Evolutionary conservation across 2,329 filamentous ascomycete genomes (phyloP).

Genomic region (Westerdykella aurantiaca): DNA sequence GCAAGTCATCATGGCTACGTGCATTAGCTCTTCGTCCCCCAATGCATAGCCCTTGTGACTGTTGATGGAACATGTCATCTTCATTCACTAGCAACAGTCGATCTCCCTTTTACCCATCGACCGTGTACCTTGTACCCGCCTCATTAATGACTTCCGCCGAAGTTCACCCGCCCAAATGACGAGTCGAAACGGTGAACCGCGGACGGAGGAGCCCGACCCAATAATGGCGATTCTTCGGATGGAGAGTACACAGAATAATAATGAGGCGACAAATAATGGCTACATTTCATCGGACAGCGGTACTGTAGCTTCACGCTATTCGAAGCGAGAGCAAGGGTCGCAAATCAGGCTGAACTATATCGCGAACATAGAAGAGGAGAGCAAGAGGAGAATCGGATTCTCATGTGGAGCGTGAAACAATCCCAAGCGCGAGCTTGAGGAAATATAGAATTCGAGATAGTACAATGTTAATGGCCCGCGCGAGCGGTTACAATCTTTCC

Average conservation of each 20-base stretch:
- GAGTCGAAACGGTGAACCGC: neutral
- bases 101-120: conserved; percentile 15
- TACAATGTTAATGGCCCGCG: conserved; percentile 26
- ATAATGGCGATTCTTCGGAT: too few relatives aligned
- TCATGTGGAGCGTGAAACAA: too few relatives aligned
- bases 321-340: conserved; percentile 7
- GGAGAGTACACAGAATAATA: too few relatives aligned
- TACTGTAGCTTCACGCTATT: conserved; percentile 2
- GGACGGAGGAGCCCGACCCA: neutral
- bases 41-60: neutral
- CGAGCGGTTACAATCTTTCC: conserved; percentile 40
- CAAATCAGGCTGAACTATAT: conserved; percentile 16
- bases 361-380: conserved; percentile 9
- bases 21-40: conserved; percentile 6
- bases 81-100: conserved; percentile 4
- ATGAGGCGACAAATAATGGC: too few relatives aligned
- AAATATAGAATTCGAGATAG: neutral
- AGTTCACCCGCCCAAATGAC: neutral
- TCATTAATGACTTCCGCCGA: neutral
- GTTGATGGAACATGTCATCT: neutral
- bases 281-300: too few relatives aligned
- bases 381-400: too few relatives aligned
- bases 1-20: neutral
- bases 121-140: neutral
- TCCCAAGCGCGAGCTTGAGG: neutral